Base-by-base conservation (phyloP, 2,329 filamentous ascomycete species). In the Thyridium curvatum region DNA sequence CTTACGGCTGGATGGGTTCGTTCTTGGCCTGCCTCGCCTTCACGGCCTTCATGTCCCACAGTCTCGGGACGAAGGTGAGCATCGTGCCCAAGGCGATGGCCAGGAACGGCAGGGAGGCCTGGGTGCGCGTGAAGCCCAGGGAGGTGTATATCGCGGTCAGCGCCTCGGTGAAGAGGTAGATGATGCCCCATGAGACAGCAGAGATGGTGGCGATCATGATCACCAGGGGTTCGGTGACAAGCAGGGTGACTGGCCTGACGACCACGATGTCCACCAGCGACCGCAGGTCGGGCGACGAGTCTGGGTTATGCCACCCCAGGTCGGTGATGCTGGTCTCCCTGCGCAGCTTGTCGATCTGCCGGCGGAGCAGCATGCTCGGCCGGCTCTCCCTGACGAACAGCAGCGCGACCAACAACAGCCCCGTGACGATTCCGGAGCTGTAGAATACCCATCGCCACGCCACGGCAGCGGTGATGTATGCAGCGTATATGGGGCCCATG, bases 101-200 rank as follows among this genome's bases (percentile, higher is more conserved):
- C 10, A 69, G 45, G 38, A 69, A 69, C 0, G 61, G 54, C 0
- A 70, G 50, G 0, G 60, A 65, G 1, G 65, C 49, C 4, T 61
- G 47, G 1, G 55, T 46, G 2, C 43, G 39, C 3, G 51, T 45
- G 44, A 69, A 59, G 4, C 56, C 55, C 37, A 63, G 47, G 4
- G 53, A 51, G 21, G 53, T 39, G 46, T 67, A 72, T 4, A 71
- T 58, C 0, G 55, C 46, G 1, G 55, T 52, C 0, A 71, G 46
- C 0, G 63, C 58, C 52, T 71, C 66, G 1, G 67, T 64, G 45
- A 71, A 68, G 4, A 71, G 60, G 43, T 72, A 73, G 18, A 72
- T 62, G n/a, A 72, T 52, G 1, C 60, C 65, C 45, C 64, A 68
- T 7, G 61, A 60, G 13, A 64, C 51, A 8, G 62, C 62, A 8